Evolutionary conservation across 2,329 filamentous ascomycete genomes (phyloP).

Genomic region (Pseudohalonectria lignicola): DNA sequence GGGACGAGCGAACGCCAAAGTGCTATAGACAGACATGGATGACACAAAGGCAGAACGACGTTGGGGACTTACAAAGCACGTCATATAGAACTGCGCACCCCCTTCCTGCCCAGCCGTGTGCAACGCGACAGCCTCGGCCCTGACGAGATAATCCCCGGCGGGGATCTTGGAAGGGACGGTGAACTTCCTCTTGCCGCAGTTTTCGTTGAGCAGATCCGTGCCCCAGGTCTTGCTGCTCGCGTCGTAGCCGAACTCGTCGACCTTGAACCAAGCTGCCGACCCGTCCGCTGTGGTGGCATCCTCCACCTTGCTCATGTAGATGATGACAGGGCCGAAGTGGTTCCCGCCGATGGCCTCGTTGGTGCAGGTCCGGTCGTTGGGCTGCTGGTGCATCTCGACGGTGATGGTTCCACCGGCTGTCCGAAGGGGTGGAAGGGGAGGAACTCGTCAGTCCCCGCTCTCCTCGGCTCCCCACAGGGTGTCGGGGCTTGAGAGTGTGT

Average conservation of each 20-base stretch:
- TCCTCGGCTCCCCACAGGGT: neutral
- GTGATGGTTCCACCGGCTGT: constrained; percentile 33
- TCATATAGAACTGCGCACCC: constrained; percentile 15
- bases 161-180: constrained; percentile 26
- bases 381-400: constrained; percentile 39
- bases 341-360: constrained; percentile 40
- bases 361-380: constrained; percentile 28
- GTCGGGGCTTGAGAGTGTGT: too few species aligned
- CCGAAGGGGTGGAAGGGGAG: too few species aligned
- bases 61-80: constrained; percentile 10
- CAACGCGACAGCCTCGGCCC: constrained; percentile 32
- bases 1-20: too few species aligned
- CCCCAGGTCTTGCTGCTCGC: constrained; percentile 33
- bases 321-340: constrained; percentile 41
- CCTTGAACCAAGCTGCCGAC: constrained; percentile 36
- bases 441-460: neutral
- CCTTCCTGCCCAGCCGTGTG: constrained; percentile 20
- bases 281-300: constrained; percentile 33
- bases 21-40: too few species aligned
- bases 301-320: constrained; percentile 38
- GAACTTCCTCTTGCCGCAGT: constrained; percentile 22
- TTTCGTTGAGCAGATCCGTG: constrained; percentile 15
- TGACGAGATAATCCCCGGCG: constrained; percentile 29
- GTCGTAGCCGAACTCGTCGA: constrained; percentile 35
- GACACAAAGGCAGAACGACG: too few species aligned